phyloP scores from a whole-genome alignment of 306 rosid genomes.

The Prunus persica region DNA sequence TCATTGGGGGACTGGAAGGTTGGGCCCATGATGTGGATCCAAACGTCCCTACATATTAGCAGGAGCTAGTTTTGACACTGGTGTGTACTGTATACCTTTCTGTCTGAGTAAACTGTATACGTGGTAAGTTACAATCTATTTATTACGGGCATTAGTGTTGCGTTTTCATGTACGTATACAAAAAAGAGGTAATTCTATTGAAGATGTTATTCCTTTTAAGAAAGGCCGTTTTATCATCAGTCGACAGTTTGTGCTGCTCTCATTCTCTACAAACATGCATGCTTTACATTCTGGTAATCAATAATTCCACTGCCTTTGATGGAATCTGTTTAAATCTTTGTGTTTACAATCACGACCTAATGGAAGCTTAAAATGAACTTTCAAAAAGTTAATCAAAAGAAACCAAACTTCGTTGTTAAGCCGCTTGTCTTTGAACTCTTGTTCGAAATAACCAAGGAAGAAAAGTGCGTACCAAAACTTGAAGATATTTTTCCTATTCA shows the following conservation, averaged over 20 bases:
- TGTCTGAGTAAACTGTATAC: background rate
- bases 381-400: background rate
- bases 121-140: background rate
- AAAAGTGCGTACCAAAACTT: background rate
- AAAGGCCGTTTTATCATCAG: background rate
- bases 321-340: background rate
- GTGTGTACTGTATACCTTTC: background rate
- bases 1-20: constrained; percentile 78
- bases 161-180: background rate
- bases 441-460: background rate
- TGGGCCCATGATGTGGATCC: constrained; percentile 84
- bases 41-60: constrained; percentile 53
- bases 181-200: background rate
- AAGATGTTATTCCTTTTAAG: background rate
- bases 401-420: background rate
- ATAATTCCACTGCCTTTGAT: background rate
- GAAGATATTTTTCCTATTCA: background rate
- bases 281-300: background rate
- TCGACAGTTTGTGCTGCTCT: background rate
- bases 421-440: background rate
- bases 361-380: background rate
- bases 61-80: background rate
- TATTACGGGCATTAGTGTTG: background rate
- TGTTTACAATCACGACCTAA: background rate
- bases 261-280: background rate